Conservation (phyloP, 352 stramenopile species). For the Pythium aristosporum region DNA sequence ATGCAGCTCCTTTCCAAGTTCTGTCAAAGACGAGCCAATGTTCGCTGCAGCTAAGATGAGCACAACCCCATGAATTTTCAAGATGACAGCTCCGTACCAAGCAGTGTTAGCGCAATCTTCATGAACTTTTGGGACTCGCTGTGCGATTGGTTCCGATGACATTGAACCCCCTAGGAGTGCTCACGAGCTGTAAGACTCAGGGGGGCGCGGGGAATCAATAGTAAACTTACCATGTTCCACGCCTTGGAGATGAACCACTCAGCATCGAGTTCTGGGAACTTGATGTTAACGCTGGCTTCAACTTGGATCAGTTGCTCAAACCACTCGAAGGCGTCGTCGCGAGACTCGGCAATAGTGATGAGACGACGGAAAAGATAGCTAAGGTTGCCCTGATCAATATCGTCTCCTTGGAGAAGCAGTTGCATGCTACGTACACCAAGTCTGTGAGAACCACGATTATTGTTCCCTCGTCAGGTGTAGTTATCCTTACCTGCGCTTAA, state of each 20-base stretch:
- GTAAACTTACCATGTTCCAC: conserved; percentile 63
- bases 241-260: conserved; percentile 77
- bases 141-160: conserved; percentile 21
- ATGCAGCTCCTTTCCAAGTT: conserved; percentile 20
- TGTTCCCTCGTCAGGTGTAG: not conserved
- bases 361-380: conserved; percentile 66
- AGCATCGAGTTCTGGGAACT: conserved; percentile 43
- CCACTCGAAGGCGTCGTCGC: conserved; percentile 44
- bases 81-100: conserved; percentile 9
- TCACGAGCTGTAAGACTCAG: not conserved
- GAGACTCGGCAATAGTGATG: conserved; percentile 50
- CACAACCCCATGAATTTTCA: not conserved
- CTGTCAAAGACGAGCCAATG: conserved; percentile 12
- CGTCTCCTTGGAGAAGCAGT: conserved; percentile 46
- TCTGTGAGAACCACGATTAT: not conserved
- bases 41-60: conserved; percentile 2
- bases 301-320: conserved; percentile 68
- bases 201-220: not conserved
- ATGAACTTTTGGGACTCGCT: conserved; percentile 26
- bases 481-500: conserved; percentile 52
- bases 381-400: conserved; percentile 34
- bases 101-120: conserved; percentile 18
- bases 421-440: conserved; percentile 50
- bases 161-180: conserved; percentile 22
- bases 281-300: conserved; percentile 42